phyloP scores from a whole-genome alignment of 2,329 filamentous ascomycete species.

The Penicillium nordicum region DNA sequence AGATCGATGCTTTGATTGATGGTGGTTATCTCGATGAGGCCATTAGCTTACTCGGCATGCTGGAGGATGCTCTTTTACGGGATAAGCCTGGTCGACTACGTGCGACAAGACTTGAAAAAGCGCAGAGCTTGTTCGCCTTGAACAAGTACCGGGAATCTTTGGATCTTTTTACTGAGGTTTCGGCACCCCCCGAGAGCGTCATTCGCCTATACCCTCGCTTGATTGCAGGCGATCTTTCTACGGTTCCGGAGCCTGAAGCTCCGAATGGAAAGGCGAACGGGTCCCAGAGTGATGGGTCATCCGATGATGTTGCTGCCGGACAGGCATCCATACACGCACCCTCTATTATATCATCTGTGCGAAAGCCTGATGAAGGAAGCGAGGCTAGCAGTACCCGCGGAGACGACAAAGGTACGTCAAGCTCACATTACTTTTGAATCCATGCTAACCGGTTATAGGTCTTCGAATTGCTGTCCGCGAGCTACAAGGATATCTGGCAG shows the following conservation, averaged over 20 bases:
- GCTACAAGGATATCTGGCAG: conserved; percentile 81
- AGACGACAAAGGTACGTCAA: conserved; percentile 25
- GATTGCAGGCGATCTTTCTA: conserved; percentile 78
- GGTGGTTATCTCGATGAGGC: conserved; percentile 80
- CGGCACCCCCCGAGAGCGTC: conserved; percentile 84
- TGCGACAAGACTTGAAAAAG: conserved; percentile 88
- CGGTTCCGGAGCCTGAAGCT: conserved; percentile 49
- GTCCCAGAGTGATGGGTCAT: conserved; percentile 26
- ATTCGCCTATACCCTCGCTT: conserved; percentile 76
- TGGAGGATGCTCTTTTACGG: conserved; percentile 84
- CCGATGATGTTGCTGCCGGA: conserved; percentile 25
- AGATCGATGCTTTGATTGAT: conserved; percentile 77
- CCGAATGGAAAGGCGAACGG: conserved; percentile 34
- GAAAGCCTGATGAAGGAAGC: conserved; percentile 38
- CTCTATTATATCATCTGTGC: conserved; percentile 40
- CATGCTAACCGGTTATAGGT: conserved; percentile 46
- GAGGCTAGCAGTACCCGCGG: conserved; percentile 40
- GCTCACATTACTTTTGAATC: neutral
- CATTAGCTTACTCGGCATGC: conserved; percentile 79
- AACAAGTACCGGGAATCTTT: conserved; percentile 81
- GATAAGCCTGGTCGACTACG: conserved; percentile 78
- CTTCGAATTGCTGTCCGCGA: conserved; percentile 77
- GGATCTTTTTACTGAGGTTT: conserved; percentile 86
- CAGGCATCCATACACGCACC: conserved; percentile 33
- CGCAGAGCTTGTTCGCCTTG: conserved; percentile 75